Conservation (phyloP, 2,329 filamentous ascomycete genomes). For the Thielaviopsis populi region DNA sequence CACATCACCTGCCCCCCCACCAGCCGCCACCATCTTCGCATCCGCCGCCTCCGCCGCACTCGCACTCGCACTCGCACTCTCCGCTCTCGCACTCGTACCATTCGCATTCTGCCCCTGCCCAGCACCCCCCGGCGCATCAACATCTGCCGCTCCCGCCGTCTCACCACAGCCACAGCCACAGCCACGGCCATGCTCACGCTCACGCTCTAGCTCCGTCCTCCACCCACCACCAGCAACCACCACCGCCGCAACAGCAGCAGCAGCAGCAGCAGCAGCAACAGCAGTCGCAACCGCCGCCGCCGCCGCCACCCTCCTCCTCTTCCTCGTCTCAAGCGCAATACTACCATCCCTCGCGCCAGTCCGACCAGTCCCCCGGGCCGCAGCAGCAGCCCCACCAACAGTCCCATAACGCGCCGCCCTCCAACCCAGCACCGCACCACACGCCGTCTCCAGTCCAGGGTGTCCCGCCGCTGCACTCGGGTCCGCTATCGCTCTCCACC, state of each 20-base stretch:
- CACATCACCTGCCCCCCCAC: slow-evolving; percentile 20
- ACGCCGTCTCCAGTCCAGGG: not conserved
- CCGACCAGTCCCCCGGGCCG: not conserved
- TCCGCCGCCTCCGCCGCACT: slow-evolving; percentile 22
- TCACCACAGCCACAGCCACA: not conserved
- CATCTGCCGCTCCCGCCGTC: slow-evolving; percentile 23
- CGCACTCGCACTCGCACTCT: slow-evolving; percentile 15
- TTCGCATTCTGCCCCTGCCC: slow-evolving; percentile 16
- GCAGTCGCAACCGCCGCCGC: not conserved
- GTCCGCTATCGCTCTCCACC: slow-evolving; percentile 7
- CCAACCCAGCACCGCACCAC: not conserved
- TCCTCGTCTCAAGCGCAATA: slow-evolving; percentile 18
- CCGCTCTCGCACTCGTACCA: slow-evolving; percentile 19
- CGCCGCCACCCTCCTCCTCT: not conserved
- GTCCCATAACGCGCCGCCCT: not conserved
- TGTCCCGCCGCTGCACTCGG: not conserved
- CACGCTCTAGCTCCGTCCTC: not conserved
- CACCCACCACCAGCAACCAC: not conserved
- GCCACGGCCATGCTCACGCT: not conserved
- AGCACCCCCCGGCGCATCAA: slow-evolving; percentile 15
- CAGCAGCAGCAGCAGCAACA: not conserved
- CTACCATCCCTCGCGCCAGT: not conserved
- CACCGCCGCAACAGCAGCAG: not conserved
- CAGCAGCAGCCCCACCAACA: not conserved
- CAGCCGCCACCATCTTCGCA: slow-evolving; percentile 22